A percentile compares a stretch with the other conserved stretches of the same genome.
phyloP scores from a whole-genome alignment of 2,329 filamentous ascomycete genomes.

The Exophiala viscosa region DNA sequence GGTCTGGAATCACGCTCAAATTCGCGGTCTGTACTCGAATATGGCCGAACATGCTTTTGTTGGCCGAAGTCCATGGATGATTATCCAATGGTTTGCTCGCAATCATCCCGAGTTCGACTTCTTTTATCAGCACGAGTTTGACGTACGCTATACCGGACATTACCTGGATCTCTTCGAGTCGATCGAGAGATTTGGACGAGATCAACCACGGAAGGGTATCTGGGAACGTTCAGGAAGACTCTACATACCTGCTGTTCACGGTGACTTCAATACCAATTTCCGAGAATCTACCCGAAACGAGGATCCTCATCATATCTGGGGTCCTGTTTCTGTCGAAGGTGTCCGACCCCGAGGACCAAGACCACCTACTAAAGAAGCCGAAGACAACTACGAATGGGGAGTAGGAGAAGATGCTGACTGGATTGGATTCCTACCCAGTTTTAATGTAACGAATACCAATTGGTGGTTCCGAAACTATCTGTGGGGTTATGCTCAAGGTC shows the following conservation, averaged over 20 bases:
- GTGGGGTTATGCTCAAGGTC: conserved; percentile 41
- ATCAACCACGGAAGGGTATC: conserved; percentile 55
- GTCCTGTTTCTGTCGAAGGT: conserved; percentile 57
- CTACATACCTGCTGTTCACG: conserved; percentile 53
- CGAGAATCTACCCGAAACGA: conserved; percentile 23
- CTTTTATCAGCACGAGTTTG: conserved; percentile 86
- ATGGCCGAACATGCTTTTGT: conserved; percentile 30
- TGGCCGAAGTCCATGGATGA: conserved; percentile 57
- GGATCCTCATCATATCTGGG: conserved; percentile 55
- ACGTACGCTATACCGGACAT: conserved; percentile 73
- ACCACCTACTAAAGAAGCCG: conserved; percentile 54
- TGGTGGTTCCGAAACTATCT: conserved; percentile 52
- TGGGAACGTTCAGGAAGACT: conserved; percentile 58
- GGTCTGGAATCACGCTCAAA: conserved; percentile 58
- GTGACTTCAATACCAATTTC: conserved; percentile 40
- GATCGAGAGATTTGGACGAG: conserved; percentile 52
- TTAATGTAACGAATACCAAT: conserved; percentile 67
- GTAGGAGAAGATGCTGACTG: conserved; percentile 72
- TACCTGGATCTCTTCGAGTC: conserved; percentile 75
- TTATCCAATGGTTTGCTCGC: conserved; percentile 70
- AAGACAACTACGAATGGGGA: conserved; percentile 72
- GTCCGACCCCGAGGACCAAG: conserved; percentile 59
- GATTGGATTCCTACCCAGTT: conserved; percentile 73
- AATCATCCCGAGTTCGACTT: conserved; percentile 76
- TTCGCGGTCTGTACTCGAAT: conserved; percentile 29